Conservation (phyloP, 441 rosid species). For the Bruguiera hainesii region DNA sequence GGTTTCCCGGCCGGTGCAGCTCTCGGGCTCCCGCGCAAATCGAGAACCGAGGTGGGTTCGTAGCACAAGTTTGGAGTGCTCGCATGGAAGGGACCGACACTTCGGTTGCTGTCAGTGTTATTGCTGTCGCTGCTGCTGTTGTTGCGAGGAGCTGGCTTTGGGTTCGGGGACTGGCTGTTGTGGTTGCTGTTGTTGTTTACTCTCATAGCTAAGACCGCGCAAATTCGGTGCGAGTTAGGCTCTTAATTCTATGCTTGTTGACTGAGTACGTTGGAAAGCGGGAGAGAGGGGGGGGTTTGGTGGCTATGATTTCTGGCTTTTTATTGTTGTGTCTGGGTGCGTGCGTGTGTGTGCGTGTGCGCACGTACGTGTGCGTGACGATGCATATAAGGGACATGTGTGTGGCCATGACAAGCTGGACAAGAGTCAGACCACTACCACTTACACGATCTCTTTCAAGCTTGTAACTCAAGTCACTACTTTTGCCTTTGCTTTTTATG, state of each 20-base stretch:
- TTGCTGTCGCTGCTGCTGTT: background rate
- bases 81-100: constrained; percentile 16
- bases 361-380: background rate
- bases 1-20: constrained; percentile 33
- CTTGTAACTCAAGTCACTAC: constrained; percentile 38
- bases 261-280: background rate
- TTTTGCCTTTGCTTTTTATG: constrained; percentile 34
- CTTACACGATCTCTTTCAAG: constrained; percentile 23
- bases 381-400: background rate
- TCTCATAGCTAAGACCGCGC: constrained; percentile 44
- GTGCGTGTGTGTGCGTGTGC: background rate
- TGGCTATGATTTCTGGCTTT: constrained; percentile 48
- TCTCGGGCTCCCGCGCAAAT: constrained; percentile 49
- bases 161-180: constrained; percentile 18
- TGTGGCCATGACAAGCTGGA: constrained; percentile 28
- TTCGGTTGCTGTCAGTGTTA: constrained; percentile 9
- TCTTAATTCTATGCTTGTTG: background rate
- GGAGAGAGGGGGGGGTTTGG: constrained; percentile 28
- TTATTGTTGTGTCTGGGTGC: constrained; percentile 53
- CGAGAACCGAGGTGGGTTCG: constrained; percentile 92
- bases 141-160: constrained; percentile 29
- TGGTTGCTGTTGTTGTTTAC: constrained; percentile 33
- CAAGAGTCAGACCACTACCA: constrained; percentile 26
- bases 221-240: background rate
- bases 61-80: constrained; percentile 25